Base-by-base conservation (phyloP, 805 yeast species). In the Hanseniaspora lachancei region DNA sequence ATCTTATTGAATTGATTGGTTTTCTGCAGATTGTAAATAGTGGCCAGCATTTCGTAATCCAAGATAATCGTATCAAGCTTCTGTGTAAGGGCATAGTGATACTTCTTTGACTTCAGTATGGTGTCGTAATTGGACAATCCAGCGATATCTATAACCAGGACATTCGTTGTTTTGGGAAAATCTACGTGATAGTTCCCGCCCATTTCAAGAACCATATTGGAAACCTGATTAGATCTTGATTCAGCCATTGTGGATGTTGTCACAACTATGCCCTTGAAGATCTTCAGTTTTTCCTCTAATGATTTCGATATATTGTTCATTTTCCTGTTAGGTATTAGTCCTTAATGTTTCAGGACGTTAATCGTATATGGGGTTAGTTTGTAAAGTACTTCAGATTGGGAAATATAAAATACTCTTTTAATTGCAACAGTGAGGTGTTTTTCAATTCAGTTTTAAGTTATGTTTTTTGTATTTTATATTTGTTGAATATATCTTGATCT, bases 141-240 rank as follows among this genome's bases (percentile, higher is more conserved):
- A 3, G 40, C 6, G 20, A 39, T 46, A 21, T 53, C 56, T 13
- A 53, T 46, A 5, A 53, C 50, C 12, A 53, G 20, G 5, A 53
- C 47, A 39, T 53, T 53, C 3, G 56, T 53, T 4, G 44, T 53
- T 32, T 53, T 53, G 13, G 56, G 56, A 16, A 53, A 53, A 32
- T 44, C 49, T 5, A 32, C 18, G 23, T 53, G 50, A 32, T 38
- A 53, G 5, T 46, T 18, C 12, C 56, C 56, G 6, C 56, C 56
- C 56, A 53, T 53, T 24, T 44, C 49, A 15, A 29, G 2, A 15
- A 53, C 23, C 50, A 53, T 53, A 8, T 46, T 53, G 3, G 56
- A 53, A 18, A 53, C 56, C 32, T 32, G 40, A 9, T 39, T 53
- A n/a, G 48, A 38, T 32, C 47, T 40, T 7, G 50, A 18, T 23